phyloP scores from a whole-genome alignment of 164 flowering plant genomes.

The Stephania japonica region DNA sequence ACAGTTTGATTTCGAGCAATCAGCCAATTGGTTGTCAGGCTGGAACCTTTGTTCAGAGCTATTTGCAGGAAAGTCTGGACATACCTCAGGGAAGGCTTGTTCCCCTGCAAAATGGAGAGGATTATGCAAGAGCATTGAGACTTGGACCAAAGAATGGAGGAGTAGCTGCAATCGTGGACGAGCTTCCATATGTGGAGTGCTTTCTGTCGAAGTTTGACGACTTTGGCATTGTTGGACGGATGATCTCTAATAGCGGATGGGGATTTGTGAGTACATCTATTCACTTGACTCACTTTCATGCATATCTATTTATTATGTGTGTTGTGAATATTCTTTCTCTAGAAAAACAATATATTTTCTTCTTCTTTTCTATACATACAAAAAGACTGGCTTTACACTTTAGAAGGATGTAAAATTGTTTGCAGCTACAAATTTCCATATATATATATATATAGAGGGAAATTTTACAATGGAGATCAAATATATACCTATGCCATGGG shows the following conservation, averaged over 20 bases:
- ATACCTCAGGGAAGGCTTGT: constrained; percentile 47
- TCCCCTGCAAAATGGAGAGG: constrained; percentile 43
- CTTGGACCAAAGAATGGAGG: constrained; percentile 57
- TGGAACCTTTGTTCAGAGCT: constrained; percentile 59
- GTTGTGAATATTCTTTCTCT: not conserved
- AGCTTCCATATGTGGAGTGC: constrained; percentile 67
- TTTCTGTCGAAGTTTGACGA: constrained; percentile 44
- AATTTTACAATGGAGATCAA: too few relatives aligned
- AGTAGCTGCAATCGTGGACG: constrained; percentile 77
- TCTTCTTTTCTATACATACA: too few relatives aligned
- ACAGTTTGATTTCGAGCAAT: constrained; percentile 49
- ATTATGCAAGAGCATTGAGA: constrained; percentile 46
- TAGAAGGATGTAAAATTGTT: too few relatives aligned
- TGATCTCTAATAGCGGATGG: constrained; percentile 75
- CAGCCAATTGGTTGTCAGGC: constrained; percentile 67
- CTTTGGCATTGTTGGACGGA: constrained; percentile 54
- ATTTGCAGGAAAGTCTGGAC: constrained; percentile 39
- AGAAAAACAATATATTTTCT: not conserved
- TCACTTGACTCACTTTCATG: too few relatives aligned
- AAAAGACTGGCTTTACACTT: too few relatives aligned
- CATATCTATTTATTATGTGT: not conserved
- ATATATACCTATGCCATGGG: too few relatives aligned
- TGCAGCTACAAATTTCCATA: too few relatives aligned
- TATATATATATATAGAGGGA: too few relatives aligned
- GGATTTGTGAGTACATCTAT: constrained; percentile 66